A percentile compares a stretch with the other conserved stretches of the same genome.
These are phyloP conservation scores for Rhodotorula graminis DNA, from an alignment of 768 basidiomycete genomes.

Conservation along the genomic window DNA sequence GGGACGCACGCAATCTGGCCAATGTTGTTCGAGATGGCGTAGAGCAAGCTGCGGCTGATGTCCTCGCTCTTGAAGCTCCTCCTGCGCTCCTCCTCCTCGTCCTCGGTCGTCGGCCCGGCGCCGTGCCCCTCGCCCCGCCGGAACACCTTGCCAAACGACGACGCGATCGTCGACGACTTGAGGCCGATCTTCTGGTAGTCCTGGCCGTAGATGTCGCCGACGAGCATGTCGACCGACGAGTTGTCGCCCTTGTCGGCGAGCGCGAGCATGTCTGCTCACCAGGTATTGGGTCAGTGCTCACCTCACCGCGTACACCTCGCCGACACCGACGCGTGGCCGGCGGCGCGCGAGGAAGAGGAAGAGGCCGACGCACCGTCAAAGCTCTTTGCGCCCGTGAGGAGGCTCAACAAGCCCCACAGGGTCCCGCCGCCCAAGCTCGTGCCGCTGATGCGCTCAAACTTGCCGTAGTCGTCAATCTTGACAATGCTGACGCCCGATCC, in stretches of 20 bases:
- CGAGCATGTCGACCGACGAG: conserved; percentile 91
- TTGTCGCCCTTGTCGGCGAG: conserved; percentile 93
- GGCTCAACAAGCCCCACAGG: conserved; percentile 87
- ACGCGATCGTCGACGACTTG: conserved; percentile 96
- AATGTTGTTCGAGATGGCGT: conserved; percentile 97
- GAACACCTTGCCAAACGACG: conserved; percentile 97
- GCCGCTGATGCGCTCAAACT: conserved; percentile 91
- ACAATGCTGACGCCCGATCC: conserved; percentile 97
- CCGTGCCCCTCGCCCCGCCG: conserved; percentile 55
- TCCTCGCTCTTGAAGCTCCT: conserved; percentile 80
- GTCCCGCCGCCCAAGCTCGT: conserved; percentile 97
- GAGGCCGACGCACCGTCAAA: conserved; percentile 77
- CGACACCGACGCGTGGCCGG: too few relatives aligned
- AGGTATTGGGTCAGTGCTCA: too few relatives aligned
- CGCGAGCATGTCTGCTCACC: conserved; percentile 95
- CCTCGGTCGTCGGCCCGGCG: background rate
- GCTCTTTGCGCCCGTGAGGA: conserved; percentile 86
- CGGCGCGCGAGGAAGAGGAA: too few relatives aligned
- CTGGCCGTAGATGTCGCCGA: conserved; percentile 92
- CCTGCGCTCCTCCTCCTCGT: conserved; percentile 59
- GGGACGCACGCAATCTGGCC: conserved; percentile 94
- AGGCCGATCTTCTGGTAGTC: conserved; percentile 92
- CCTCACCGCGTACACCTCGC: too few relatives aligned
- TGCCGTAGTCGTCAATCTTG: conserved; percentile 91
- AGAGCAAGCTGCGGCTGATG: conserved; percentile 86